These are phyloP conservation scores for Neurospora sp. DNA, from an alignment of 495 filamentous ascomycete species.

Conservation along the genomic window DNA sequence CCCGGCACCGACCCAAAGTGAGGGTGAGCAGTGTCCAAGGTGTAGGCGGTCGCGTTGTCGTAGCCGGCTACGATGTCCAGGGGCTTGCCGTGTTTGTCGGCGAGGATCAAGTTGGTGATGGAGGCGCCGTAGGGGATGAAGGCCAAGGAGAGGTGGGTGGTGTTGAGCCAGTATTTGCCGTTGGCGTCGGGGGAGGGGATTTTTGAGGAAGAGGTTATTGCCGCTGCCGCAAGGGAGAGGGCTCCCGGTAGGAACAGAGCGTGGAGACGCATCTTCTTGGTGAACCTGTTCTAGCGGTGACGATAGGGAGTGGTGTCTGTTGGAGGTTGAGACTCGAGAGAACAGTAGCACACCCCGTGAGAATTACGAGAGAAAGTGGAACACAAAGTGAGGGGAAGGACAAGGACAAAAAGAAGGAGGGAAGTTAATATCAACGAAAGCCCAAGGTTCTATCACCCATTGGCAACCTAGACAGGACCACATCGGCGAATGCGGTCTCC, in stretches of 20 bases:
- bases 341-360: neutral
- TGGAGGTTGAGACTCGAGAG: neutral
- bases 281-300: neutral
- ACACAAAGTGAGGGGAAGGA: neutral
- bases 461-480: neutral
- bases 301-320: neutral
- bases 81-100: slow-evolving; percentile 54
- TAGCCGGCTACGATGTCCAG: slow-evolving; percentile 69
- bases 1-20: slow-evolving; percentile 71
- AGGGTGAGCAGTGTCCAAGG: slow-evolving; percentile 55
- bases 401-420: neutral
- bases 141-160: slow-evolving; percentile 58
- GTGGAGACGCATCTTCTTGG: slow-evolving; percentile 9
- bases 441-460: neutral
- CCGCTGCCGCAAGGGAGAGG: too few species aligned
- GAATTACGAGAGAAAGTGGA: neutral
- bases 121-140: slow-evolving; percentile 76
- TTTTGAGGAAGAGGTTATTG: too few species aligned
- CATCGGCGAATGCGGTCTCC: neutral
- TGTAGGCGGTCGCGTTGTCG: slow-evolving; percentile 66
- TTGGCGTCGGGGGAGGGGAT: slow-evolving; percentile 29
- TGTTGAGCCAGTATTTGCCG: slow-evolving; percentile 63
- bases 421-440: neutral
- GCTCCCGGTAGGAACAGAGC: slow-evolving; percentile 12
- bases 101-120: slow-evolving; percentile 63